A percentile compares a stretch with the other conserved stretches of the same genome.
Evolutionary conservation across 768 basidiomycete species (phyloP).

Genomic region (Hypholoma sublateritium): DNA sequence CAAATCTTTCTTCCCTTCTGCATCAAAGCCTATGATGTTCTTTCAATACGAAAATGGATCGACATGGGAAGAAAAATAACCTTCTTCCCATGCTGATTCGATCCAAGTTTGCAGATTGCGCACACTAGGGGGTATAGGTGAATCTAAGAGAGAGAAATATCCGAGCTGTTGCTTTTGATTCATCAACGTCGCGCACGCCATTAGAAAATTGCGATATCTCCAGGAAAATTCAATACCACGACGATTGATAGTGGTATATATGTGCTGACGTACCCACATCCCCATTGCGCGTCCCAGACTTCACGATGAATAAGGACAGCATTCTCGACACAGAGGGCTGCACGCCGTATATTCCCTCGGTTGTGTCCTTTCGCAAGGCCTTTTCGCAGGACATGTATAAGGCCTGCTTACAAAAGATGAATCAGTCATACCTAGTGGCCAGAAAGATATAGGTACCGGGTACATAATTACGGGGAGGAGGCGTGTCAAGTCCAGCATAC

Average conservation of each 20-base stretch:
- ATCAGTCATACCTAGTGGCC: not conserved
- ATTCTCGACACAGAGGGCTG: slow-evolving; percentile 62
- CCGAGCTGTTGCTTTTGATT: slow-evolving; percentile 58
- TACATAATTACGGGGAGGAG: slow-evolving; percentile 55
- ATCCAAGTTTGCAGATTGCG: slow-evolving; percentile 77
- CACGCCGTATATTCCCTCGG: slow-evolving; percentile 49
- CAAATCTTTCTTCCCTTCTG: slow-evolving; percentile 62
- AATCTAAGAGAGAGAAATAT: slow-evolving; percentile 62
- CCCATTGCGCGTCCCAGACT: slow-evolving; percentile 67
- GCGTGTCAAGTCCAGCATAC: slow-evolving; percentile 44
- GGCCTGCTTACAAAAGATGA: slow-evolving; percentile 37
- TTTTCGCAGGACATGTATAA: slow-evolving; percentile 63
- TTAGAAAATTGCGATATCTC: slow-evolving; percentile 84
- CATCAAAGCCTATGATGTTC: slow-evolving; percentile 60
- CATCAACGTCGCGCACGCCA: slow-evolving; percentile 74
- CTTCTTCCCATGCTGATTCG: slow-evolving; percentile 77
- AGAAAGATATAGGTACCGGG: slow-evolving; percentile 45
- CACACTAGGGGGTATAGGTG: slow-evolving; percentile 63
- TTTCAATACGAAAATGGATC: not conserved
- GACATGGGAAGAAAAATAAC: slow-evolving; percentile 32
- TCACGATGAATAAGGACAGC: slow-evolving; percentile 61
- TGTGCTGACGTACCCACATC: slow-evolving; percentile 57
- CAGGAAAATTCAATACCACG: slow-evolving; percentile 1
- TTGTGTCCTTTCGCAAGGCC: slow-evolving; percentile 52
- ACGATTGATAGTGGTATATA: not conserved